phyloP scores from a whole-genome alignment of 1,284 basidiomycete genomes.

The Ustilago shanxiensis region DNA sequence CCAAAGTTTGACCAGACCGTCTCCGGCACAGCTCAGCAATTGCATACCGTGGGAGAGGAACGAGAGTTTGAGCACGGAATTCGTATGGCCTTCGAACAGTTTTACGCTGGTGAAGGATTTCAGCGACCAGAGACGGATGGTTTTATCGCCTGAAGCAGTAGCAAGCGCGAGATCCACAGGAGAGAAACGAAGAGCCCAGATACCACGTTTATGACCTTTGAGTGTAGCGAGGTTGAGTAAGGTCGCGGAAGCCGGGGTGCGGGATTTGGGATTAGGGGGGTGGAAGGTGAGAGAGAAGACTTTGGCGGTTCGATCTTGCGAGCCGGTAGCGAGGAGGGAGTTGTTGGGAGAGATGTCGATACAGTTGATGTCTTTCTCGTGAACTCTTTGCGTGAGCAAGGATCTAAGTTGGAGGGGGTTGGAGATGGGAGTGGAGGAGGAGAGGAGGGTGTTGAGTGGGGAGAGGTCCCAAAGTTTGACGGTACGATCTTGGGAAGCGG shows the following conservation, averaged over 20 bases:
- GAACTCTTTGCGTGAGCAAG: constrained; percentile 88
- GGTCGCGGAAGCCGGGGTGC: constrained; percentile 29
- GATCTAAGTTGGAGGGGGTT: constrained; percentile 75
- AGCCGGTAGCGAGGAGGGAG: constrained; percentile 87
- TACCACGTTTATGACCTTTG: constrained; percentile 94
- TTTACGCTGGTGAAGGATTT: constrained; percentile 73
- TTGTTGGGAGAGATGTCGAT: constrained; percentile 94
- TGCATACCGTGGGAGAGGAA: constrained; percentile 88
- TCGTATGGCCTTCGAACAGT: constrained; percentile 81
- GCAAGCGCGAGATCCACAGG: constrained; percentile 85
- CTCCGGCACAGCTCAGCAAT: constrained; percentile 87
- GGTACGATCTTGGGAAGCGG: constrained; percentile 95
- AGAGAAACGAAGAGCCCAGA: constrained; percentile 93
- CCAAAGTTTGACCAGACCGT: constrained; percentile 97
- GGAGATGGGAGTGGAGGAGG: constrained; percentile 2
- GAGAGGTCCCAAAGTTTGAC: constrained; percentile 94
- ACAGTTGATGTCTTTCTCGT: constrained; percentile 99
- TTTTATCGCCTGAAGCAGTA: constrained; percentile 94
- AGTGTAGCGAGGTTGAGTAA: constrained; percentile 86
- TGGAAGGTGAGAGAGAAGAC: constrained; percentile 82
- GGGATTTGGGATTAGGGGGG: constrained; percentile 66
- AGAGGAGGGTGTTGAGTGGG: constrained; percentile 33
- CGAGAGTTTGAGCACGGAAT: constrained; percentile 92
- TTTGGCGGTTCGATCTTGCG: constrained; percentile 95
- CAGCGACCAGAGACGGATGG: constrained; percentile 91